Percentiles rank a stretch among this genome's conserved stretches.
These are phyloP conservation scores for Phycomyces nitens DNA, from an alignment of 192 early-diverging fungal species.

Conservation along the genomic window DNA sequence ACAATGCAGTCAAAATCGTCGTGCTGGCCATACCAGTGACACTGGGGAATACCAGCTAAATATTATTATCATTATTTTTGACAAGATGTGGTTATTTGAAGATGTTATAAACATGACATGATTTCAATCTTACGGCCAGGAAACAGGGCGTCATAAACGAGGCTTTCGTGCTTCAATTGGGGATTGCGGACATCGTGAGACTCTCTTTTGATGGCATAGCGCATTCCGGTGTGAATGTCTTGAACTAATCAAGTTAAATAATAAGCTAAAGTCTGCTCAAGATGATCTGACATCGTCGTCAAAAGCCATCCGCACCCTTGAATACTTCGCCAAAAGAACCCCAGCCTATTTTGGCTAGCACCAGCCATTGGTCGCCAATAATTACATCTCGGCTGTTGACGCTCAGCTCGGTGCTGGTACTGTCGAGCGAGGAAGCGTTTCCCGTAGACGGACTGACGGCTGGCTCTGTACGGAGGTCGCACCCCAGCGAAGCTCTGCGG, in stretches of 20 bases:
- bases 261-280: background rate
- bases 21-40: constrained; percentile 54
- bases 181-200: constrained; percentile 33
- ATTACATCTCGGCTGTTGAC: constrained; percentile 23
- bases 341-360: constrained; percentile 53
- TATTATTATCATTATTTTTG: background rate
- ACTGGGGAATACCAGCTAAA: constrained; percentile 46
- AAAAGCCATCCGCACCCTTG: constrained; percentile 36
- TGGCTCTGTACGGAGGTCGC: background rate
- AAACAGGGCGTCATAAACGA: constrained; percentile 40
- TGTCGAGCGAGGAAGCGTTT: background rate
- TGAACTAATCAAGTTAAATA: constrained; percentile 29
- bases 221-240: constrained; percentile 40
- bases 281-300: background rate
- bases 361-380: constrained; percentile 51
- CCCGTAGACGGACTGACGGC: background rate
- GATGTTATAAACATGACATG: background rate
- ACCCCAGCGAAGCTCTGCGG: background rate
- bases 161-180: constrained; percentile 48
- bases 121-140: constrained; percentile 42
- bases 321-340: constrained; percentile 60
- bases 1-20: constrained; percentile 49
- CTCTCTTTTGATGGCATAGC: constrained; percentile 56
- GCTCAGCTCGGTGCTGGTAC: background rate
- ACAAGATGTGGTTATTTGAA: background rate